Percentiles rank a stretch among this genome's conserved stretches.
Conservation (phyloP, 495 filamentous ascomycete genomes). For the Glarea lozoyensis region DNA sequence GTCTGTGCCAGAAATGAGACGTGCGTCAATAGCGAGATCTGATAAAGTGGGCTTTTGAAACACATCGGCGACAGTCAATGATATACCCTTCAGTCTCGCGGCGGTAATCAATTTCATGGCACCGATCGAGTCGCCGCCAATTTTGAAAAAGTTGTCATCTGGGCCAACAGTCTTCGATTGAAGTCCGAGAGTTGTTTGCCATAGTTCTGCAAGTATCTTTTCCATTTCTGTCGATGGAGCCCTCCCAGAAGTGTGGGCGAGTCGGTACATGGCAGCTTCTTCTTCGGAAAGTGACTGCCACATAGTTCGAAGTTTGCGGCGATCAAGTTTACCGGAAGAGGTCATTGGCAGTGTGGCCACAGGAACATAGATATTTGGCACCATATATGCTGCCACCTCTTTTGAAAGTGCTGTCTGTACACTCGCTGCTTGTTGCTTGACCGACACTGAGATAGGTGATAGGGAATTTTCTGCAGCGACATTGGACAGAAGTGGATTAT, state of each 20-base stretch:
- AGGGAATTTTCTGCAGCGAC: not conserved
- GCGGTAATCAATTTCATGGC: slow-evolving; percentile 60
- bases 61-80: slow-evolving; percentile 44
- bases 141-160: slow-evolving; percentile 50
- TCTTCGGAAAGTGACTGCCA: not conserved
- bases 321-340: not conserved
- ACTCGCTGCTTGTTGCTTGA: not conserved
- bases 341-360: not conserved
- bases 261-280: slow-evolving; percentile 2
- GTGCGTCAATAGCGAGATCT: not conserved
- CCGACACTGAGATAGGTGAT: not conserved
- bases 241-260: not conserved
- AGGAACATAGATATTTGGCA: not conserved
- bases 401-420: not conserved
- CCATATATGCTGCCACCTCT: not conserved
- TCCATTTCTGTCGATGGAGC: slow-evolving; percentile 2
- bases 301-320: not conserved
- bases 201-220: not conserved
- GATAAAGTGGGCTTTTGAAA: slow-evolving; percentile 25
- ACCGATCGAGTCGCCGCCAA: slow-evolving; percentile 61
- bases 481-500: not conserved
- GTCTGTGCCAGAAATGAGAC: slow-evolving; percentile 25
- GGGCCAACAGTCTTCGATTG: slow-evolving; percentile 30
- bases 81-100: slow-evolving; percentile 39
- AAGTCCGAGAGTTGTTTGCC: slow-evolving; percentile 2